Percentiles rank a stretch among this genome's conserved stretches.
These are phyloP conservation scores for Botrytis byssoidea DNA, from an alignment of 2,329 filamentous ascomycete genomes.

Conservation along the genomic window DNA sequence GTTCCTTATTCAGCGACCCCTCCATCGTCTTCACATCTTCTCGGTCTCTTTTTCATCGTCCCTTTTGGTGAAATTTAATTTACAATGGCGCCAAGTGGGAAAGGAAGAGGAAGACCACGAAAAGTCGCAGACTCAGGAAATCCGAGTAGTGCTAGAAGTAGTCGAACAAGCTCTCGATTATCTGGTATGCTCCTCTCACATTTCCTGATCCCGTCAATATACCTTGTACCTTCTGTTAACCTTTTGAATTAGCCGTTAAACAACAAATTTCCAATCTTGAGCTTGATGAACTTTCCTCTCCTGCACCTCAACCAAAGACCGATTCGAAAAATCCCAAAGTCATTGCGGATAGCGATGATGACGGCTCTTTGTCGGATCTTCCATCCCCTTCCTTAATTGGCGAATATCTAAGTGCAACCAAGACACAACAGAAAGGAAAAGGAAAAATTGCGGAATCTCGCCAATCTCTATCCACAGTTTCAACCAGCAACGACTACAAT, in stretches of 20 bases:
- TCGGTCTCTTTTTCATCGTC: background rate
- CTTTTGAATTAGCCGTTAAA: conserved; percentile 28
- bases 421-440: conserved; percentile 14
- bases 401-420: conserved; percentile 23
- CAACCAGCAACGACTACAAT: conserved; percentile 41
- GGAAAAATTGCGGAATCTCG: conserved; percentile 34
- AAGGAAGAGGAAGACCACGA: conserved; percentile 30
- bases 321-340: background rate
- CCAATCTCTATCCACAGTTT: conserved; percentile 43
- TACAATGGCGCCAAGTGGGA: conserved; percentile 27
- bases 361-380: conserved; percentile 27
- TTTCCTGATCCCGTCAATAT: background rate
- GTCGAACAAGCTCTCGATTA: conserved; percentile 28
- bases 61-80: background rate
- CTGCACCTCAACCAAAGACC: conserved; percentile 1
- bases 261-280: conserved; percentile 28
- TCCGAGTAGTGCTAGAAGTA: conserved; percentile 23
- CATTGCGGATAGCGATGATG: conserved; percentile 20
- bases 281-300: conserved; percentile 17
- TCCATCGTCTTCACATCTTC: background rate
- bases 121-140: conserved; percentile 24
- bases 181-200: conserved; percentile 30
- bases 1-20: background rate
- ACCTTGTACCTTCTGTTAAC: background rate
- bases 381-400: conserved; percentile 24